Base-by-base conservation (phyloP, 1,284 basidiomycete genomes). In the Cystobasidium slooffiae region DNA sequence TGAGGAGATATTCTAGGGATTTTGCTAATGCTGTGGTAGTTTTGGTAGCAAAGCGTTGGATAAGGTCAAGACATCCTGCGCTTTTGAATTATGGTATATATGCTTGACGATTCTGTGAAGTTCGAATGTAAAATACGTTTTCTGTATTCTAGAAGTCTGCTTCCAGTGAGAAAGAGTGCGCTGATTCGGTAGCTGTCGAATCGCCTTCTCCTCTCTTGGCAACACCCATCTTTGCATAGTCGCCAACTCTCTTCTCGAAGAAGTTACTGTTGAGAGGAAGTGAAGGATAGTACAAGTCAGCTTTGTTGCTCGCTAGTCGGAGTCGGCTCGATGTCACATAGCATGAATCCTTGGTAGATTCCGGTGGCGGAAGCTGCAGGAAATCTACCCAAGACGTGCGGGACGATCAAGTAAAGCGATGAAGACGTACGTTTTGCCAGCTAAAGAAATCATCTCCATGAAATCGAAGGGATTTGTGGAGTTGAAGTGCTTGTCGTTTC, bases 81-180 rank as follows among this genome's bases (percentile, higher is more conserved):
- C 31, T 31, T 31, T 31, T 31, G 31, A 31, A 31, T 37, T 22
- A 22, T 8, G n/a, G 31, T 20, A 20, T 53, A 16, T 20, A n/a
- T 53, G 18, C 18, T n/a, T 53, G 52, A 53, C 52, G 9, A 18
- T 10, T 10, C 3, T 3, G 24, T 22, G 52, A 22, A 10, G 9
- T 53, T 18, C 12, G 22, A 59, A 37, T 51, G 47, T 20, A 51
- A 51, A 6, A 51, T 14, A 51, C 6, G 47, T 51, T 3, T 51
- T n/a, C n/a, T 51, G 41, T 7, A 43, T 14, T 37, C 77, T 70
- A 82, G 74, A 84, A 84, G 78, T 84, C 84, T 77, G 83, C 83
- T 62, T 84, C 82, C 44, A 80, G 74, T n/a, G 79, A 77, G 78
- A 81, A 81, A 1, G 68, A 49, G 8, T 76, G 66, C 14, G 74